phyloP scores from a whole-genome alignment of 306 rosid species.

The Oxytropis ochrocephala region DNA sequence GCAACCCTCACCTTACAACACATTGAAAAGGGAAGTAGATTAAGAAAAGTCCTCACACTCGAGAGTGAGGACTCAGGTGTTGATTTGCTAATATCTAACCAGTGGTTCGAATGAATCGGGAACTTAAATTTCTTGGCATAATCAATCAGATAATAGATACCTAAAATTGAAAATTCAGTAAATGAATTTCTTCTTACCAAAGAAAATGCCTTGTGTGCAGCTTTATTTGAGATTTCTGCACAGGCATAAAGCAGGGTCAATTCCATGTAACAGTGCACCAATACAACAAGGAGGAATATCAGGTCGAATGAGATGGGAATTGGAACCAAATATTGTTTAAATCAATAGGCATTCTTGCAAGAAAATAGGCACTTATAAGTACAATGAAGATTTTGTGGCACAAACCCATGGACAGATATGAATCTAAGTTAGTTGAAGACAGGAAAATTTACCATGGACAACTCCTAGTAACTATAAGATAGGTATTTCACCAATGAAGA shows the following conservation, averaged over 20 bases:
- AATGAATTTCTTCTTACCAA: slow-evolving; percentile 42
- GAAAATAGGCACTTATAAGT: neutral
- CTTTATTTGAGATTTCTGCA: slow-evolving; percentile 65
- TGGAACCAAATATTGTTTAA: neutral
- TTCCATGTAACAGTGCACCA: neutral
- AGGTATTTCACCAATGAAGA: neutral
- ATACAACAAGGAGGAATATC: slow-evolving; percentile 12
- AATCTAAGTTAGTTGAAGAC: neutral
- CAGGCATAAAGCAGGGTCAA: slow-evolving; percentile 21
- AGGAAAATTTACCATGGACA: slow-evolving; percentile 5
- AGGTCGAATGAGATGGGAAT: neutral
- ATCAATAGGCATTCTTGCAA: neutral
- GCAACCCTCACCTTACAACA: neutral
- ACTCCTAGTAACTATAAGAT: neutral
- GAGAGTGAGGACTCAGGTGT: neutral
- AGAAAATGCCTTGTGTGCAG: slow-evolving; percentile 47
- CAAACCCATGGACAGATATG: neutral
- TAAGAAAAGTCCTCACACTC: neutral
- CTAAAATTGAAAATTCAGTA: neutral
- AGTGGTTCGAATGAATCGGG: slow-evolving; percentile 11
- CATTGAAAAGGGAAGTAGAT: neutral
- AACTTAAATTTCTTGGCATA: neutral
- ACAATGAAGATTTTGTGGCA: neutral
- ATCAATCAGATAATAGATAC: neutral
- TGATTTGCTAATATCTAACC: neutral